Conservation (phyloP, 305 asterid genomes). For the Fraxinus sp. region DNA sequence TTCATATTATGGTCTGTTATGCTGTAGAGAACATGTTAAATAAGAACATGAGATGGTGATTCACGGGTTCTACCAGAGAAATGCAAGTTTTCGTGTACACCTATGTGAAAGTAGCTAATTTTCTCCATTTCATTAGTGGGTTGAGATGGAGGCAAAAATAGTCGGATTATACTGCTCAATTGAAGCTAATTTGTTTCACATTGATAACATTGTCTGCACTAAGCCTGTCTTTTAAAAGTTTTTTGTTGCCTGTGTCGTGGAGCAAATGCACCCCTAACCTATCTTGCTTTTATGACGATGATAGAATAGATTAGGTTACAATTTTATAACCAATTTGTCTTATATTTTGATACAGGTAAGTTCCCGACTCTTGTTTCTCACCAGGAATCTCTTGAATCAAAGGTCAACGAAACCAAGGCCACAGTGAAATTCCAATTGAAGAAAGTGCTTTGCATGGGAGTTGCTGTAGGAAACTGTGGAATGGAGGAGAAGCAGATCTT, state of each 20-base stretch:
- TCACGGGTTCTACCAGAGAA: not conserved
- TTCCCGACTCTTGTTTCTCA: slow-evolving; percentile 64
- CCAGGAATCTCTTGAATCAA: slow-evolving; percentile 64
- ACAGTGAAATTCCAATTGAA: slow-evolving; percentile 68
- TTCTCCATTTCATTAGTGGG: not conserved
- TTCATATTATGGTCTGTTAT: not conserved
- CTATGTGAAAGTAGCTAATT: not conserved
- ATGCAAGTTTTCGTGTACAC: not conserved
- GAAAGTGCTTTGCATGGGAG: slow-evolving; percentile 82
- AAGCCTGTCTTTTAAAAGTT: not conserved
- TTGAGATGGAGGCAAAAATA: not conserved
- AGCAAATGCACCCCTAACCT: not conserved
- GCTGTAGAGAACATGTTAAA: not conserved
- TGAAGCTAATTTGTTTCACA: not conserved
- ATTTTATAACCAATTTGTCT: not conserved
- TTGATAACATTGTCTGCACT: not conserved
- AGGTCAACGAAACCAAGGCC: slow-evolving; percentile 66
- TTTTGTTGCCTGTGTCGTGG: not conserved
- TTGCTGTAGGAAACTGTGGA: slow-evolving; percentile 61
- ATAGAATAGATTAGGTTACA: not conserved
- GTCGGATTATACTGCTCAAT: not conserved
- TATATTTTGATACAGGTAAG: slow-evolving; percentile 42
- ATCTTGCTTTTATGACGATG: not conserved
- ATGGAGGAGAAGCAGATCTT: slow-evolving; percentile 76
- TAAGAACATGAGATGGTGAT: not conserved